Base-by-base conservation (phyloP, 768 basidiomycete genomes). In the Boletellus ananiceps region DNA sequence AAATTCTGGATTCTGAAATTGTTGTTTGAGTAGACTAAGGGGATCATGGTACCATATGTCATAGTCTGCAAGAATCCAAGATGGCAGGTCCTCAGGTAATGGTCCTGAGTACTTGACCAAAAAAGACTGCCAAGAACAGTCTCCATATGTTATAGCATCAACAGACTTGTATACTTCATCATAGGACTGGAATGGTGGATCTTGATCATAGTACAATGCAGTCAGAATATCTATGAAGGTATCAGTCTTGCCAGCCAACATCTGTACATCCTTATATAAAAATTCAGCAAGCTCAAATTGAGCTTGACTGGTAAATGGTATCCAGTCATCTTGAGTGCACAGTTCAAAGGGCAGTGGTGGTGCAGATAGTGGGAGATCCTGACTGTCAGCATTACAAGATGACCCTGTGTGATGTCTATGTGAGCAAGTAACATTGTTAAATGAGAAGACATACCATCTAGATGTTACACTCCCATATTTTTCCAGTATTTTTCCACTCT, bases 121-220 rank as follows among this genome's bases (percentile, higher is more conserved):
- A 47, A 75, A 69, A 0, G 55, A 61, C 9, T 67, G 40, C 74
- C 74, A 77, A 0, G 71, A 64, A 8, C 61, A 58, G 33, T 70
- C 68, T 6, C 74, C 72, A 36, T 63, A 42, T 4, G 44, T 38
- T 12, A 68, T 72, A 0, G 51, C 47, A 45, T 76, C 71, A 29
- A 77, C 73, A 0, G 58, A 62, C 0, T 36, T 25, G 31, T 70
- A 65, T 3, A 74, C 23, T 18, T 74, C 66, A 5, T 54, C 34
- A 45, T 67, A 52, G 33, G 62, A 58, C 1, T 44, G 27, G 46
- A 71, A 75, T 16, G 57, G 60, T 12, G 52, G 44, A 6, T 23
- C 14, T 13, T 29, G 44, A 12, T 21, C 27, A 27, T 49, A 15
- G 18, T 55, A 51, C 14, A 34, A 16, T 4, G 50, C 5, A 3